Conservation (phyloP, 192 early-diverging fungal genomes). For the Coemansia sp. region DNA sequence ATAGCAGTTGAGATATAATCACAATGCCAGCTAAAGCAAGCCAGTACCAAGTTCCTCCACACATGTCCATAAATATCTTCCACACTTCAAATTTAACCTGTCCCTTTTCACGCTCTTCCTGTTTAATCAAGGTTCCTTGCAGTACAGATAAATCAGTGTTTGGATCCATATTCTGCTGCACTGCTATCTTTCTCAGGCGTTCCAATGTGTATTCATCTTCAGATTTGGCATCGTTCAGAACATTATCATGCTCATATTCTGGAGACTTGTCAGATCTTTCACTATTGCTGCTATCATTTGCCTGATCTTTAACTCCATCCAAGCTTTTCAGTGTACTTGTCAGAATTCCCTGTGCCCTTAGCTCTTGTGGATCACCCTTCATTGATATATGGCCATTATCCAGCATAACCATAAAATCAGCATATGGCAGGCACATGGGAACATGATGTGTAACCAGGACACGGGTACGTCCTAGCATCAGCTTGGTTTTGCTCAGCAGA, state of each 20-base stretch:
- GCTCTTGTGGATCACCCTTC: constrained; percentile 53
- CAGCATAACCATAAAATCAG: constrained; percentile 58
- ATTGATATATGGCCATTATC: constrained; percentile 59
- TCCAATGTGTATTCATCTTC: constrained; percentile 23
- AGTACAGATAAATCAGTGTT: constrained; percentile 17
- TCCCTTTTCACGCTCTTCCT: constrained; percentile 77
- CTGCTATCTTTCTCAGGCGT: constrained; percentile 17
- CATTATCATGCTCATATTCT: not conserved
- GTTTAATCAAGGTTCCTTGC: constrained; percentile 64
- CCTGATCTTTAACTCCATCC: not conserved
- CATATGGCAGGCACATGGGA: constrained; percentile 55
- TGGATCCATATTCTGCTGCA: constrained; percentile 40
- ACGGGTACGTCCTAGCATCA: constrained; percentile 74
- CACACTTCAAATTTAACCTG: too few species aligned
- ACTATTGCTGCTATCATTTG: not conserved
- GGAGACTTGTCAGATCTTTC: constrained; percentile 19
- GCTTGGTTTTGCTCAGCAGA: constrained; percentile 57
- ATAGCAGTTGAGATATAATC: constrained; percentile 33
- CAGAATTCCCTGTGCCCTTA: constrained; percentile 40
- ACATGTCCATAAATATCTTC: constrained; percentile 64
- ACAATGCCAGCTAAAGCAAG: constrained; percentile 51
- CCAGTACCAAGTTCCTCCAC: constrained; percentile 64
- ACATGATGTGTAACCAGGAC: constrained; percentile 87
- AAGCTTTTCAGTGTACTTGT: not conserved
- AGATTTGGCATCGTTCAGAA: not conserved